phyloP scores from a whole-genome alignment of 306 rosid species.

The Sechiopsis laciniata region DNA sequence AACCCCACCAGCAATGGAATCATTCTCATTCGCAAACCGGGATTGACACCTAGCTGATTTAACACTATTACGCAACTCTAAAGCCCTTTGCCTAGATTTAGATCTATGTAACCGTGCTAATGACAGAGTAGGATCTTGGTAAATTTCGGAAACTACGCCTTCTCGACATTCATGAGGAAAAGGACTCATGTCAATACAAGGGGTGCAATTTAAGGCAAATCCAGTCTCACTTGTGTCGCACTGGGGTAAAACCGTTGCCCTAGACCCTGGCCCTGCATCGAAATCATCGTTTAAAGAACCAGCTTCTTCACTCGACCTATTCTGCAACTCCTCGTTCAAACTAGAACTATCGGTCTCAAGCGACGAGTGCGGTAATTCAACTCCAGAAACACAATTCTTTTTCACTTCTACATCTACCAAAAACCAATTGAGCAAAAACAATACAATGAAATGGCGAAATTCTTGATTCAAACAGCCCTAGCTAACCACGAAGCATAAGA shows the following conservation, averaged over 20 bases:
- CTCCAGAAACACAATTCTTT: conserved; percentile 37
- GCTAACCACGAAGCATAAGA: neutral
- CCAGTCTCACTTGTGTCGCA: conserved; percentile 34
- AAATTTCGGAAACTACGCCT: conserved; percentile 29
- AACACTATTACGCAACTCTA: conserved; percentile 60
- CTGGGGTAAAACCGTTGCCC: conserved; percentile 33
- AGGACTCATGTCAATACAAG: conserved; percentile 28
- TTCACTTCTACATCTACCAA: conserved; percentile 39
- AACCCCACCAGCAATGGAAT: conserved; percentile 29
- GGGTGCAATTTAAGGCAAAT: conserved; percentile 36
- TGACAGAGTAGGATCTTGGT: conserved; percentile 53
- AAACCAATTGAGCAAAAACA: conserved; percentile 16
- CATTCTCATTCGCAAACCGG: conserved; percentile 28
- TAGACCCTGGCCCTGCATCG: conserved; percentile 28
- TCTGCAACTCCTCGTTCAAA: conserved; percentile 28
- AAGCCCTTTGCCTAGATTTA: conserved; percentile 78
- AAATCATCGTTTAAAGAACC: conserved; percentile 24
- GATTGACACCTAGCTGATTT: conserved; percentile 33
- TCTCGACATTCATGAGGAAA: conserved; percentile 26
- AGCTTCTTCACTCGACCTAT: conserved; percentile 31
- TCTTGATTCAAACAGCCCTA: neutral
- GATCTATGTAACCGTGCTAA: conserved; percentile 75
- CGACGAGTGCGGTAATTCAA: conserved; percentile 32
- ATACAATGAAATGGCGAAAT: neutral
- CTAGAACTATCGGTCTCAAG: conserved; percentile 34